A percentile compares a stretch with the other conserved stretches of the same genome.
Evolutionary conservation across 192 early-diverging fungal genomes (phyloP).

Genomic region (Coemansia biformis): DNA sequence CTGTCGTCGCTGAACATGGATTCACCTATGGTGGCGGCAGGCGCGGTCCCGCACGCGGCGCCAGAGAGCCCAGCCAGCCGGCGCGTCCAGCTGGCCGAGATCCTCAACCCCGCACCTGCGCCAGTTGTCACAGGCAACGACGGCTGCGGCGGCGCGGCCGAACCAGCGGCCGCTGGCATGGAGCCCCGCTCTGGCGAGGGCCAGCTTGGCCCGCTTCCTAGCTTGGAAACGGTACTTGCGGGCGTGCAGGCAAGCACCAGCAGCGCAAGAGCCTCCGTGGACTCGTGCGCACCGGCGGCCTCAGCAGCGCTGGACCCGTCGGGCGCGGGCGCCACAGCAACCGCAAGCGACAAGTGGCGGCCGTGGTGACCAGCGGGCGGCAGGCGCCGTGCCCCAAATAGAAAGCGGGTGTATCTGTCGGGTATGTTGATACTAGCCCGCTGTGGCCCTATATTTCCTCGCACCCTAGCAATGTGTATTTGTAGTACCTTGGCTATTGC

Average conservation of each 20-base stretch:
- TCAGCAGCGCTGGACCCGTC: conserved; percentile 3
- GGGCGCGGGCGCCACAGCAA: conserved; percentile 7
- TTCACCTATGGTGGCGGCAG: conserved; percentile 1
- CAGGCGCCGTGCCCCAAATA: too few relatives aligned
- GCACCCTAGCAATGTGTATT: too few relatives aligned
- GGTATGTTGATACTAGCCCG: too few relatives aligned
- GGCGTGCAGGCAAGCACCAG: conserved; percentile 13
- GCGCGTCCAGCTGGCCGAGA: conserved; percentile 23
- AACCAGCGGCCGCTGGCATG: not conserved
- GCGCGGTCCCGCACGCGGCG: not conserved
- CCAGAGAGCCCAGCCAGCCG: conserved; percentile 18
- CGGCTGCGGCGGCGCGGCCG: not conserved
- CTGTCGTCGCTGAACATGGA: conserved; percentile 32
- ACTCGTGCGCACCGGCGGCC: not conserved
- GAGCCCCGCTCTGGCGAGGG: not conserved
- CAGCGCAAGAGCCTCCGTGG: conserved; percentile 1
- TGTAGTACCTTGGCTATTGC: too few relatives aligned
- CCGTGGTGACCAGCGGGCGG: conserved; percentile 33
- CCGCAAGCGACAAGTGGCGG: conserved; percentile 38
- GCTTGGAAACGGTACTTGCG: conserved; percentile 33
- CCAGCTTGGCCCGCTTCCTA: conserved; percentile 36
- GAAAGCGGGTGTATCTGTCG: too few relatives aligned
- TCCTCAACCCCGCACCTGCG: conserved; percentile 31
- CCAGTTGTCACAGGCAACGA: not conserved
- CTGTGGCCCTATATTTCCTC: too few relatives aligned